Evolutionary conservation across 164 flowering plant species (phyloP), one percentile per base, ranked within the genome.

Genomic region (Saururus chinensis): DNA sequence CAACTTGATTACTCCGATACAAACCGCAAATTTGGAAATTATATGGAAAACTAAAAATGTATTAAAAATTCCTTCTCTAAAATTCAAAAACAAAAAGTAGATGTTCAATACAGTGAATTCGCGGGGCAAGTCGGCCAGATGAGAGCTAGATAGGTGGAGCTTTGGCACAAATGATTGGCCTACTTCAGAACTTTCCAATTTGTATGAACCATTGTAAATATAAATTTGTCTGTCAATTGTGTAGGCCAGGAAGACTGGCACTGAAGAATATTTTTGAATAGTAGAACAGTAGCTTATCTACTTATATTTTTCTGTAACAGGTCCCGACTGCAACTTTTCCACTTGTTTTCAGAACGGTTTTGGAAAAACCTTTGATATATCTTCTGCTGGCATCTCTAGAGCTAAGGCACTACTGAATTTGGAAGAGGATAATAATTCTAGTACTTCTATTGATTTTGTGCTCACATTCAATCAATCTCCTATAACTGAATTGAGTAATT

Each of bases 401-500:
- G 99, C 95, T 23, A 80, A 84, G 74, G 64, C 81, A 41, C 75
- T 93, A 70, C 69, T 90, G 71, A 85, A 87, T n/a, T 64, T 81
- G 64, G 84, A 81, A 13, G 83, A 82, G 67, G 74, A 60, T 61
- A 20, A 60, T 55, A 72, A 51, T 41, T 57, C 40, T 20, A 54
- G 21, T 41, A 23, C 53, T 62, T 64, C 62, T 70, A 59, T 66
- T 60, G 68, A 67, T 13, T 51, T 70, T 51, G 62, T 63, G 65
- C 30, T 42, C 42, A 56, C 56, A 24, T 56, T 19, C 37, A 66
- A 41, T 40, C 62, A 59, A 30, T 53, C 66, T 23, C 23, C 23
- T 60, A 19, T 54, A 19, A 52, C 62, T 58, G 64, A 71, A 23
- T 58, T 42, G 12, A 5, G n/a, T 64, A 64, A 65, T 63, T 63